phyloP scores from a whole-genome alignment of 768 basidiomycete genomes.

The Russula olivacea region DNA sequence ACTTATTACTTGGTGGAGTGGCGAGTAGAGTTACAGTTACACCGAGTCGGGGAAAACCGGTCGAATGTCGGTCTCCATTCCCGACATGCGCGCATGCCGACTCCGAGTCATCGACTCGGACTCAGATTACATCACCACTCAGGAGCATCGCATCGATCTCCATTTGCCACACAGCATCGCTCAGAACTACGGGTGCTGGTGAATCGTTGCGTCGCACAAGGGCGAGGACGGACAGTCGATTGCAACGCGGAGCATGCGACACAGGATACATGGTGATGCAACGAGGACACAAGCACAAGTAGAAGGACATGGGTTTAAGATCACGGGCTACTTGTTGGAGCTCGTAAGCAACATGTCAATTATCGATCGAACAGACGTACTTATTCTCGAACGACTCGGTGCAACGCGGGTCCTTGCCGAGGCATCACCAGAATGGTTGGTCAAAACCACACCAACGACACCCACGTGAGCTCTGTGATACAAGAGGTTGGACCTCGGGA shows the following conservation, averaged over 20 bases:
- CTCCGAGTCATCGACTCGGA: background rate
- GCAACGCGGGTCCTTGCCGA: background rate
- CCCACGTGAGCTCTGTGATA: slow-evolving; percentile 2
- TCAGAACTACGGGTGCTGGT: too few relatives aligned
- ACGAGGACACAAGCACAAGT: background rate
- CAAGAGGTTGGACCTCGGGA: background rate
- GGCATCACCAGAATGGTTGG: slow-evolving; percentile 3
- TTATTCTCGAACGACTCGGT: background rate
- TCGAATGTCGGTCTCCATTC: background rate
- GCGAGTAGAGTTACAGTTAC: too few relatives aligned
- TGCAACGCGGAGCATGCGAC: background rate
- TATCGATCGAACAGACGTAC: background rate
- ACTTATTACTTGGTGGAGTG: too few relatives aligned
- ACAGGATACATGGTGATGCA: background rate
- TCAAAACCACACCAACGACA: slow-evolving; percentile 5
- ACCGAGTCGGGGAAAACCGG: background rate
- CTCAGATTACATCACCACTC: background rate
- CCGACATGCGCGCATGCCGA: background rate
- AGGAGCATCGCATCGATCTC: background rate
- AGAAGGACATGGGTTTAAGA: background rate
- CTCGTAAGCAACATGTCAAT: background rate
- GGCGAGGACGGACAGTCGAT: background rate
- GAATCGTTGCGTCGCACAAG: background rate
- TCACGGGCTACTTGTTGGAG: background rate
- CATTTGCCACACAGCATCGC: background rate